Percentiles rank a stretch among this genome's conserved stretches.
Evolutionary conservation across 164 flowering plant genomes (phyloP).

Genomic region (Kingdonia uniflora): DNA sequence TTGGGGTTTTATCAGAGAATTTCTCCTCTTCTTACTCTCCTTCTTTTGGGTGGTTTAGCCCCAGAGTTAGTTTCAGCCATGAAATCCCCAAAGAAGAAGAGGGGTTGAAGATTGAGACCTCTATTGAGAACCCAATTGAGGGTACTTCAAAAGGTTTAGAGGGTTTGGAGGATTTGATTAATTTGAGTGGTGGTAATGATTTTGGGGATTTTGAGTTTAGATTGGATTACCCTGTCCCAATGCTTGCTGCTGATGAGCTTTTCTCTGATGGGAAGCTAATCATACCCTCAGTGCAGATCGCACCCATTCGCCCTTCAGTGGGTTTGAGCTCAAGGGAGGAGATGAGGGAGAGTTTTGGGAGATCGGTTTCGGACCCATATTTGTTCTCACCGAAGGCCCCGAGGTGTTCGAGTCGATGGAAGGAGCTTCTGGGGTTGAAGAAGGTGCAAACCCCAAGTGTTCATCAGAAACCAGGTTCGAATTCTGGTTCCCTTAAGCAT

Average conservation of each 20-base stretch:
- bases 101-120: no score
- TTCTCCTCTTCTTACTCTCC: constrained; percentile 12
- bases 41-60: no score
- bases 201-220: constrained; percentile 77
- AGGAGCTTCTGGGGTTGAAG: constrained; percentile 63
- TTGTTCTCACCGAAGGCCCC: constrained; percentile 83
- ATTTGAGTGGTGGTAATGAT: constrained; percentile 43
- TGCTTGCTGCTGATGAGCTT: constrained; percentile 88
- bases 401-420: constrained; percentile 81
- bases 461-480: constrained; percentile 15
- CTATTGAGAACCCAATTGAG: no score
- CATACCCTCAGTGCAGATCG: constrained; percentile 44
- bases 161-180: no score
- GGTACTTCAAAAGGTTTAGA: no score
- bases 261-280: constrained; percentile 82
- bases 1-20: no score
- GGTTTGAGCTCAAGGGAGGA: no score
- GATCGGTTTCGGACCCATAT: constrained; percentile 26
- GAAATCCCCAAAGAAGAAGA: no score
- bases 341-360: neutral
- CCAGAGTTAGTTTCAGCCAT: no score
- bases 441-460: constrained; percentile 34
- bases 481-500: constrained; percentile 35
- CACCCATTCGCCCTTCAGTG: neutral
- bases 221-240: constrained; percentile 58